A percentile compares a stretch with the other conserved stretches of the same genome.
These are phyloP conservation scores for Ehretia macrophylla DNA, from an alignment of 257 asterid species.

Conservation along the genomic window DNA sequence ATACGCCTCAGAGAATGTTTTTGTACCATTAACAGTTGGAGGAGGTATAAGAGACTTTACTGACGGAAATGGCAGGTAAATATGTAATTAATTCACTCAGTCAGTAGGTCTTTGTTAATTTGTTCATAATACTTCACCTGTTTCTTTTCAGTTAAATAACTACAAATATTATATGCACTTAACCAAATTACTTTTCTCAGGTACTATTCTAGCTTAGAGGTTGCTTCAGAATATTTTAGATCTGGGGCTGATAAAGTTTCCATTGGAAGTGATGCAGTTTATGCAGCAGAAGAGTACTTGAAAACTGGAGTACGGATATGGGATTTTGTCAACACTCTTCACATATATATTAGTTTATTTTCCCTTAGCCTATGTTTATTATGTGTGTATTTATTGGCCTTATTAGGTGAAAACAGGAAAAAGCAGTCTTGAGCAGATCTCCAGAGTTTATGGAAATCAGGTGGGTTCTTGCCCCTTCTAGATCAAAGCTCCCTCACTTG, in stretches of 20 bases:
- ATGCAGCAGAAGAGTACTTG: constrained; percentile 87
- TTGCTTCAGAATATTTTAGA: constrained; percentile 95
- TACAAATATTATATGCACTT: constrained; percentile 3
- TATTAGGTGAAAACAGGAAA: constrained; percentile 81
- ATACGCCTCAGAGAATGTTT: constrained; percentile 69
- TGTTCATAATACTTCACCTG: background rate
- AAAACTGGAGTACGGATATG: constrained; percentile 62
- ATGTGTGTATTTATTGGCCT: constrained; percentile 6
- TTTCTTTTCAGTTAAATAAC: background rate
- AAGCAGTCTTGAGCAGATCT: constrained; percentile 90
- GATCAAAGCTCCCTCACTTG: no score
- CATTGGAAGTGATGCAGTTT: constrained; percentile 97
- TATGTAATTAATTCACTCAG: background rate
- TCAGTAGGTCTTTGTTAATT: background rate
- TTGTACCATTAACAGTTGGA: constrained; percentile 94
- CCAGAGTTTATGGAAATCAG: constrained; percentile 94
- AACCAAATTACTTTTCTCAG: constrained; percentile 29
- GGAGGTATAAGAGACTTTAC: constrained; percentile 95
- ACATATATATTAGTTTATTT: background rate
- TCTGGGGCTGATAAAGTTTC: constrained; percentile 98
- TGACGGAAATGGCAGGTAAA: constrained; percentile 79
- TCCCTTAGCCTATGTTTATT: constrained; percentile 8
- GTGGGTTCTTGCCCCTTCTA: constrained; percentile 17
- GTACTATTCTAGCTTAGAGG: constrained; percentile 91
- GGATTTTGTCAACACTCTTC: background rate